Percentiles rank a stretch among this genome's conserved stretches.
Conservation (phyloP, 2,329 filamentous ascomycete species). For the Pestalotiopsis sp. region DNA sequence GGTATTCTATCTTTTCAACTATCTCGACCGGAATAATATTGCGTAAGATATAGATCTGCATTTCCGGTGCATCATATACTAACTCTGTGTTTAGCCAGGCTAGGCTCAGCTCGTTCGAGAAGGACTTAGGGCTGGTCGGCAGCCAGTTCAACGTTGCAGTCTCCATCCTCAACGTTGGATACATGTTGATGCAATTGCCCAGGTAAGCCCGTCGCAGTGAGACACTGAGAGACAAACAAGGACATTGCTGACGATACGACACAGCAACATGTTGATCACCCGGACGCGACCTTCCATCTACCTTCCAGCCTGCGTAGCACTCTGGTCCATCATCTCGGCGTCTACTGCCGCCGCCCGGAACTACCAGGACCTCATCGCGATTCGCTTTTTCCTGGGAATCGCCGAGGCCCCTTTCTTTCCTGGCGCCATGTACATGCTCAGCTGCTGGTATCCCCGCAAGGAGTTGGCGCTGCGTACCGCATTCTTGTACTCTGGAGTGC, state of each 20-base stretch:
- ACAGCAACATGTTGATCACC: background rate
- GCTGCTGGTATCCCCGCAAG: slow-evolving; percentile 11
- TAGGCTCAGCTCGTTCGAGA: background rate
- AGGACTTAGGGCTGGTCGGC: slow-evolving; percentile 23
- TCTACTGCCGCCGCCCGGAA: slow-evolving; percentile 40
- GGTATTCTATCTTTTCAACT: slow-evolving; percentile 34
- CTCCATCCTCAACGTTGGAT: slow-evolving; percentile 29
- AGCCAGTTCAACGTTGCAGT: slow-evolving; percentile 35
- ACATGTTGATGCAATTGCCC: slow-evolving; percentile 42
- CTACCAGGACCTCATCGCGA: slow-evolving; percentile 39
- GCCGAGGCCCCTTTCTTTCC: slow-evolving; percentile 15
- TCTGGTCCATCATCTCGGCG: slow-evolving; percentile 45
- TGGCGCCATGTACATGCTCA: slow-evolving; percentile 13
- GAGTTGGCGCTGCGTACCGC: slow-evolving; percentile 30
- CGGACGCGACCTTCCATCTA: background rate
- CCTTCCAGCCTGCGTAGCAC: slow-evolving; percentile 36
- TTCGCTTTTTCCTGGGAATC: slow-evolving; percentile 28
- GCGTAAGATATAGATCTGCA: slow-evolving; percentile 41
- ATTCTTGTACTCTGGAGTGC: slow-evolving; percentile 38
- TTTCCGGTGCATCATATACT: slow-evolving; percentile 28
- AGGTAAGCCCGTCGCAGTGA: slow-evolving; percentile 21
- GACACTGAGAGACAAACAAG: no score
- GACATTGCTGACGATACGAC: no score
- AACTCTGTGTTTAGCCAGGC: background rate
- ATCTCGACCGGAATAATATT: slow-evolving; percentile 46